A percentile compares a stretch with the other conserved stretches of the same genome.
Evolutionary conservation across 2,329 filamentous ascomycete species (phyloP).

Genomic region (Corinectria fuckeliana): DNA sequence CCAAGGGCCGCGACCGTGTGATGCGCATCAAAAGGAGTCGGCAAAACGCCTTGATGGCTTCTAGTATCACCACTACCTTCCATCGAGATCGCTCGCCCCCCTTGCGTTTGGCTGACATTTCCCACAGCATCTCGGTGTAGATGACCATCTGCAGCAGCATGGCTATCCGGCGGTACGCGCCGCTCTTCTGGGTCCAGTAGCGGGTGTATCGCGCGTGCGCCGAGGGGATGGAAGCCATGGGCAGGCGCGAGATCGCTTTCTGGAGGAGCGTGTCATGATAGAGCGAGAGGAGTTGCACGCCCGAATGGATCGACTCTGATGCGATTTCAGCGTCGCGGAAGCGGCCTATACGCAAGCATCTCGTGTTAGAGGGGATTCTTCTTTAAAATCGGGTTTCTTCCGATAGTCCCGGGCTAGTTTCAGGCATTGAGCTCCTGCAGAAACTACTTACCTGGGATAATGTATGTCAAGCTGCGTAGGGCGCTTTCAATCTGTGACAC

Average conservation of each 20-base stretch:
- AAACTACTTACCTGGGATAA: slow-evolving; percentile 75
- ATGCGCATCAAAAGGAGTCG: slow-evolving; percentile 79
- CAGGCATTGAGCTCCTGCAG: background rate
- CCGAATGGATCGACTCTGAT: slow-evolving; percentile 89
- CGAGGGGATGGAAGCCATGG: slow-evolving; percentile 59
- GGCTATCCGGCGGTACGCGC: slow-evolving; percentile 81
- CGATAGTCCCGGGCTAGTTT: background rate
- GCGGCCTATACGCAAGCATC: slow-evolving; percentile 60
- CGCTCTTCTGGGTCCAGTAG: slow-evolving; percentile 68
- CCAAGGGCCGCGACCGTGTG: slow-evolving; percentile 81
- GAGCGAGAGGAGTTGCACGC: slow-evolving; percentile 86
- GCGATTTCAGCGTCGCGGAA: slow-evolving; percentile 94
- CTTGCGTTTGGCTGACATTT: slow-evolving; percentile 91
- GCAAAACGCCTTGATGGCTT: slow-evolving; percentile 86
- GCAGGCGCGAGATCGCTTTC: slow-evolving; percentile 64
- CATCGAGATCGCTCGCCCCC: slow-evolving; percentile 82
- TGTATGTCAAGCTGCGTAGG: slow-evolving; percentile 90
- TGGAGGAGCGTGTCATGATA: slow-evolving; percentile 91
- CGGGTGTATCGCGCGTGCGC: slow-evolving; percentile 71
- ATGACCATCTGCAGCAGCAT: slow-evolving; percentile 87
- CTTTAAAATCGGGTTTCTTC: background rate
- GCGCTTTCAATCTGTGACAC: slow-evolving; percentile 96
- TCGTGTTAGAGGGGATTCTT: slow-evolving; percentile 10
- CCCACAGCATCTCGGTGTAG: slow-evolving; percentile 95
- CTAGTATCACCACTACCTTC: slow-evolving; percentile 85